Evolutionary conservation across 495 filamentous ascomycete species (phyloP).

Genomic region (Pyronema domesticum): DNA sequence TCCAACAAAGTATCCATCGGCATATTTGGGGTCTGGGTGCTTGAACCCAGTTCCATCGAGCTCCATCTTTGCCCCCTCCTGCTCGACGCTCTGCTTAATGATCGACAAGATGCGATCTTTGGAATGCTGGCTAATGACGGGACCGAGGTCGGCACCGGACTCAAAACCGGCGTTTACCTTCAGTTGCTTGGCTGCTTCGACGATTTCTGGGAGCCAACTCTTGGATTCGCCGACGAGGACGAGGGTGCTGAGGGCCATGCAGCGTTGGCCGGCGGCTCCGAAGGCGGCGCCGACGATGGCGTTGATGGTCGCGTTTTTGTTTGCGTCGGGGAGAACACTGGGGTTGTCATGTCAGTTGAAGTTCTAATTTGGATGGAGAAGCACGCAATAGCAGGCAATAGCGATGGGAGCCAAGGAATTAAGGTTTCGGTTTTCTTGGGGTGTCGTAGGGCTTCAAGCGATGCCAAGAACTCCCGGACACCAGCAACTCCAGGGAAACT

Average conservation of each 20-base stretch:
- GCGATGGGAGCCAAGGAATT: too few relatives aligned
- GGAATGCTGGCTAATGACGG: constrained; percentile 84
- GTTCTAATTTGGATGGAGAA: too few relatives aligned
- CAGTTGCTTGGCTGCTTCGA: constrained; percentile 76
- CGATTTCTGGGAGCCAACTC: constrained; percentile 80
- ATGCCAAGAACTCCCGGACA: too few relatives aligned
- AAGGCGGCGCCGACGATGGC: constrained; percentile 90
- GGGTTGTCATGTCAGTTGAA: not conserved
- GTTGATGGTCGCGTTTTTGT: constrained; percentile 94
- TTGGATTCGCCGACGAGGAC: constrained; percentile 92
- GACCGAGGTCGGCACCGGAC: constrained; percentile 82
- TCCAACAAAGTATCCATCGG: constrained; percentile 86
- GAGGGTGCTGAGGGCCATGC: constrained; percentile 88
- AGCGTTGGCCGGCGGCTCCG: constrained; percentile 89
- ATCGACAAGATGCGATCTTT: constrained; percentile 77
- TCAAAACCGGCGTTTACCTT: constrained; percentile 91
- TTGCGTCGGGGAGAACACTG: constrained; percentile 74
- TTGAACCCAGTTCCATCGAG: constrained; percentile 84
- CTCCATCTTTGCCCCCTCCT: constrained; percentile 84
- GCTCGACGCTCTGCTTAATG: constrained; percentile 63
- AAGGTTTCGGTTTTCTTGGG: too few relatives aligned
- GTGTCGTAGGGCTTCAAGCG: too few relatives aligned
- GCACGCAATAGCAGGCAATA: too few relatives aligned
- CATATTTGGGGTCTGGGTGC: constrained; percentile 58
- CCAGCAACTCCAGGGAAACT: too few relatives aligned